Base-by-base conservation (phyloP, 2,329 filamentous ascomycete species). In the Penicillium rolfsii region DNA sequence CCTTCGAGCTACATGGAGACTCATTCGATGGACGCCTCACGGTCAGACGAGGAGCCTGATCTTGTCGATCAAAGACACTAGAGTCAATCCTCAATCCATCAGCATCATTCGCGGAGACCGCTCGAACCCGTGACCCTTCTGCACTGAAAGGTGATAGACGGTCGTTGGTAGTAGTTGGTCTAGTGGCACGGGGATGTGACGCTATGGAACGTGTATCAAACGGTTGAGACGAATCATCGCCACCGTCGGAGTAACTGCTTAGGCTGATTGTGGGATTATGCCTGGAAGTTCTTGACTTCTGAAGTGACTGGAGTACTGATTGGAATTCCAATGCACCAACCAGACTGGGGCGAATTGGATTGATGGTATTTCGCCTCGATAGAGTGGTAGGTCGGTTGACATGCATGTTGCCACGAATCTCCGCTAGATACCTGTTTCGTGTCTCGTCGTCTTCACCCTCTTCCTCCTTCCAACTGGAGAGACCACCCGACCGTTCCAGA, bases 261-360 rank as follows among this genome's bases (percentile, higher is more conserved):
- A 87, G 77, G 65, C 87, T 84, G 62, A 96, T 87, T 2, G 88
- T 85, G 46, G 87, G 85, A 19, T 90, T 64, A 28, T 62, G 84
- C 68, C 88, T 87, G 28, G 91, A 85, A 65, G 91, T 95, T 71
- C 91, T 87, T 58, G 92, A 91, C 65, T 88, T 90, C 70, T 96
- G 89, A 59, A 99, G 79, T 2, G 93, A 93, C n/a, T 91, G 89
- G 49, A 99, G 81, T 3, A 97, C 89, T 2, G 94, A 94, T 68
- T 93, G 86, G 70, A 99, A 99, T 77, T 99, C 95, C 59, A 99
- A 82, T 8, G 91, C 95, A 46, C 95, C 95, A 3, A 99, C 89
- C 50, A 99, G 81, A 80, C 95, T 98, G 1, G 95, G 94, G 46
- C 95, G 85, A 64, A 99, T 97, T 0, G 93, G 90, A 6, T 89